Evolutionary conservation across 148 eudicot species (phyloP).

Genomic region (Vaccinium corymbosum): DNA sequence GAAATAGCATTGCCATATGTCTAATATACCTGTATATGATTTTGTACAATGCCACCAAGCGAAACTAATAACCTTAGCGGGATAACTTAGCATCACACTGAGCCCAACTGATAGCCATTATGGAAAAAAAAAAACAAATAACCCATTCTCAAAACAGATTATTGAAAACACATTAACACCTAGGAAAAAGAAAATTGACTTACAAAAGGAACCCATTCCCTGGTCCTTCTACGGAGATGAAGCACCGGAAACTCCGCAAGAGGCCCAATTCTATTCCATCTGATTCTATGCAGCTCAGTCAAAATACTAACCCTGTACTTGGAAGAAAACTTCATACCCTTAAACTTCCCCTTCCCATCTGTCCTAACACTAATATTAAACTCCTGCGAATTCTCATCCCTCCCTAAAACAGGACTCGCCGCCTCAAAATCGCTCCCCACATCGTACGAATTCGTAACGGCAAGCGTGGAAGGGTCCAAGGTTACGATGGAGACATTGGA

Average conservation of each 20-base stretch:
- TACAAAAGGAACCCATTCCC: conserved; percentile 88
- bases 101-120: neutral
- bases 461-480: conserved; percentile 69
- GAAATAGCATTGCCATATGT: neutral
- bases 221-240: conserved; percentile 77
- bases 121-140: neutral
- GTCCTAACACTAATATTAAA: conserved; percentile 82
- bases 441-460: conserved; percentile 84
- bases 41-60: neutral
- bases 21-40: neutral
- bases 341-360: conserved; percentile 86
- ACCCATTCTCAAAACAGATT: neutral
- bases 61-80: neutral
- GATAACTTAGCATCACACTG: neutral
- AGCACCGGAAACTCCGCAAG: conserved; percentile 81
- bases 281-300: conserved; percentile 82
- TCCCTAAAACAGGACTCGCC: conserved; percentile 67
- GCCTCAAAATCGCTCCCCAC: conserved; percentile 66
- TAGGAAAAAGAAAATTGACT: conserved; percentile 28
- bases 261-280: conserved; percentile 53
- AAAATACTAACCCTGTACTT: conserved; percentile 76
- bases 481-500: conserved; percentile 56
- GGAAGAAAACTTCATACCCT: conserved; percentile 75
- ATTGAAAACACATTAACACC: neutral
- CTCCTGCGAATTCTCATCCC: conserved; percentile 83